Evolutionary conservation across 176 grass and related monocot species (phyloP), one percentile per base, ranked within the genome.

Genomic region (Poa annua): DNA sequence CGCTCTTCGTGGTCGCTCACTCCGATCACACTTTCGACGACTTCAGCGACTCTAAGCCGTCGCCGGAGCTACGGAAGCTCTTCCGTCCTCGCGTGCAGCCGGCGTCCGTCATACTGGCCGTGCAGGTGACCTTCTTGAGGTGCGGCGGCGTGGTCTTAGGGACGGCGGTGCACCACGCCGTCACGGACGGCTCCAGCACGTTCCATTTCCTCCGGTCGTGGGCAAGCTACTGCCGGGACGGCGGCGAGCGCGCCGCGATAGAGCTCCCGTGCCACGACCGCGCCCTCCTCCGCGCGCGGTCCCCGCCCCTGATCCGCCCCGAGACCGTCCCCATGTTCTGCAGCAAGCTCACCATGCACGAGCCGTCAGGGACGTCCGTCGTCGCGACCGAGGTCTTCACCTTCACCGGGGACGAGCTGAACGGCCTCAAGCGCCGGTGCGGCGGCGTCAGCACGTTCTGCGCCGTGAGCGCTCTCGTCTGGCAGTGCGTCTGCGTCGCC

Each of bases 1-100:
- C 77, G 1, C 81, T 86, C 36, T 90, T 93, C 53, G 81, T 88
- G 0, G 82, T 85, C 4, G 88, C 88, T 4, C 81, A 44, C 1
- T 76, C 81, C 0, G 49, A 86, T 0, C 15, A 25, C 32, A 77
- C 24, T 0, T 19, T 78, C 0, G 45, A 84, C 4, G 81, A 84
- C 33, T 51, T 89, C 34, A 38, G 14, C n/a, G 71, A 73, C 32
- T 25, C 83, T 15, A 60, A 45, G 1, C 80, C 87, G 50, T 51
- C 84, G 1, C 21, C 76, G 0, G 87, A 87, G 71, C 1, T 74
- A 8, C 57, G 82, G 66, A 62, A 41, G 26, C 33, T 78, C 3
- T 20, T 88, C 55, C 61, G 83, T 13, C 88, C 84, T 0, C 33
- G 17, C 0, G 44, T 80, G 20, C 69, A 84, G 32, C 56, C 75